Conservation (phyloP, 495 filamentous ascomycete genomes). For the Xylaria intraflava region DNA sequence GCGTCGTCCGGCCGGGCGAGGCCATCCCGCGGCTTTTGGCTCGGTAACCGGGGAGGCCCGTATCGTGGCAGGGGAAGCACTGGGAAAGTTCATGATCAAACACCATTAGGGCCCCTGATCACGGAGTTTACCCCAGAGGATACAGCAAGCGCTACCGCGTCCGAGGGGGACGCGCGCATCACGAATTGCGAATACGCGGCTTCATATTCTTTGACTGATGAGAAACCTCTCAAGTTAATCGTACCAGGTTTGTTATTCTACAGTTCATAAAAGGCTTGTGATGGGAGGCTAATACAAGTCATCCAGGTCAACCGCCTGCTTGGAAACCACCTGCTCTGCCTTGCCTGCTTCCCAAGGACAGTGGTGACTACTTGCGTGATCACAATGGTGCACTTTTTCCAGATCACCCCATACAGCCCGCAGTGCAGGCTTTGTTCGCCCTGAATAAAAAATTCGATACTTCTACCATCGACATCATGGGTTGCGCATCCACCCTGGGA, state of each 20-base stretch:
- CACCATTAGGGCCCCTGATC: slow-evolving; percentile 12
- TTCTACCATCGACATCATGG: slow-evolving; percentile 52
- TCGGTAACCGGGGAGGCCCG: not conserved
- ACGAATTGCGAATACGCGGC: slow-evolving; percentile 34
- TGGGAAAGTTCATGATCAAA: not conserved
- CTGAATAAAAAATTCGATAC: slow-evolving; percentile 20
- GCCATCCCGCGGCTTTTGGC: not conserved
- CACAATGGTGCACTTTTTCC: slow-evolving; percentile 54
- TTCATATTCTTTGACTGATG: slow-evolving; percentile 51
- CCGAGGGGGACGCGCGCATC: slow-evolving; percentile 18
- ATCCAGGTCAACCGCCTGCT: slow-evolving; percentile 47
- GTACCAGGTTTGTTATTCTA: slow-evolving; percentile 42
- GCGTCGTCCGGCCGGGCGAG: not conserved
- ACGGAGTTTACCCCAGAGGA: slow-evolving; percentile 7
- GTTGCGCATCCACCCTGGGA: slow-evolving; percentile 56
- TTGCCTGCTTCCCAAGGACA: slow-evolving; percentile 41
- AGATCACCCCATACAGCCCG: slow-evolving; percentile 52
- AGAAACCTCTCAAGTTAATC: slow-evolving; percentile 35
- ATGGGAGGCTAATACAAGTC: not conserved
- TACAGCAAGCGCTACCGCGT: not conserved
- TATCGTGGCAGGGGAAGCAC: not conserved
- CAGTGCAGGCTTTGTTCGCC: slow-evolving; percentile 38
- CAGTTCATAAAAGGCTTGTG: not conserved
- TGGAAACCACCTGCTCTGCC: slow-evolving; percentile 48
- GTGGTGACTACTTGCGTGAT: slow-evolving; percentile 53